A percentile compares a stretch with the other conserved stretches of the same genome.
Evolutionary conservation across 2,329 filamentous ascomycete genomes (phyloP).

Genomic region (Sporothrix protearum): DNA sequence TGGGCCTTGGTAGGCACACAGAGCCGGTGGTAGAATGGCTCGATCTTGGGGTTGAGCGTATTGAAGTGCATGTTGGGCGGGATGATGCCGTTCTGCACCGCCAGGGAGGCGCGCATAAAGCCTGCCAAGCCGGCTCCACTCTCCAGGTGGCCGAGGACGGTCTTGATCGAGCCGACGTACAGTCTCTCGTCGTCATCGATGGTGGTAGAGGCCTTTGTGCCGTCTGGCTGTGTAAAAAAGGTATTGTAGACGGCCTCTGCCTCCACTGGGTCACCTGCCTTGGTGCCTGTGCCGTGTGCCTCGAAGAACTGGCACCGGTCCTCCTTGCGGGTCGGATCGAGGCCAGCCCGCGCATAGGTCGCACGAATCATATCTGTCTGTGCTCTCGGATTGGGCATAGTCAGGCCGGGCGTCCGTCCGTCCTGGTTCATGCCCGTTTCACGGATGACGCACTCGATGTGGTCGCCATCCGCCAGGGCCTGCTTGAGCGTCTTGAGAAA

Average conservation of each 20-base stretch:
- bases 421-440: constrained; percentile 50
- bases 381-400: constrained; percentile 47
- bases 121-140: constrained; percentile 49
- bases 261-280: constrained; percentile 37
- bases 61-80: constrained; percentile 45
- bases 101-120: constrained; percentile 44
- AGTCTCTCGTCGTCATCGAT: constrained; percentile 25
- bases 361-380: constrained; percentile 45
- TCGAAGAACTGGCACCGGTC: constrained; percentile 48
- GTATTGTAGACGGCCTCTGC: constrained; percentile 43
- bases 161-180: constrained; percentile 44
- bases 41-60: constrained; percentile 41
- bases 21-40: constrained; percentile 37
- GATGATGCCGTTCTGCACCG: constrained; percentile 40
- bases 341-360: constrained; percentile 44
- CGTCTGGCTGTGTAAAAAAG: constrained; percentile 35
- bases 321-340: constrained; percentile 35
- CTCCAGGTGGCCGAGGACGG: constrained; percentile 49
- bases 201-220: background rate
- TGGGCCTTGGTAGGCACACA: constrained; percentile 35
- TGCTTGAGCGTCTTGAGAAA: constrained; percentile 50
- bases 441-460: constrained; percentile 46
- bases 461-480: constrained; percentile 49
- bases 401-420: constrained; percentile 52
- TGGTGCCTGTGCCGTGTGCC: constrained; percentile 42